Evolutionary conservation across 768 basidiomycete species (phyloP), one percentile per base, ranked within the genome.

Genomic region (Tubosaeta sp.): DNA sequence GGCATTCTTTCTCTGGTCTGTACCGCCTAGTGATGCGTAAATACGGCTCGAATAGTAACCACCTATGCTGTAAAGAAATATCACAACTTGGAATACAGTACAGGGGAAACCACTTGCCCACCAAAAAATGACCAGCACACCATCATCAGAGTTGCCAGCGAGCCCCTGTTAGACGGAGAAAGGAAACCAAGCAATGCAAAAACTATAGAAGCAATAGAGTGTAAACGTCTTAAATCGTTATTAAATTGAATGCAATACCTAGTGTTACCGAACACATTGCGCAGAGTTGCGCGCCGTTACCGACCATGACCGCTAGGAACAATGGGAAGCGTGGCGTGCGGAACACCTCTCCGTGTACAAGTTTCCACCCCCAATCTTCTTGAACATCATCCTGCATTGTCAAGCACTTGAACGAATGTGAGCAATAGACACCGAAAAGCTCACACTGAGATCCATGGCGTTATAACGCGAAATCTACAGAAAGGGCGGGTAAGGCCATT

Each of bases 331-430:
- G 72, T 1, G 95, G 95, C 1, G 85, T 75, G 19, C 95, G 82
- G 77, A 97, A 98, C 16, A 98, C 91, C 70, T 98, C 95, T 19
- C 93, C 94, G 59, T 97, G 93, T 22, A 98, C 85, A 16, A 98
- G 81, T 65, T 98, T 98, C 95, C 95, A 98, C 2, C 95, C 95
- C 81, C 87, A 95, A 60, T 98, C 95, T 72, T 98, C 95, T 69
- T 95, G 92, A 3, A 97, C 89, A 62, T 95, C 93, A 64, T 95
- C 93, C 89, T 92, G 57, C 26, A 32, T 51, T 31, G 31, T 25
- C 2, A 33, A 12, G 52, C 17, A 43, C 53, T 32, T 22, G 39
- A 45, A 51, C 17, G 46, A 37, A 22, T 27, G 49, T 29, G 27
- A 17, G 12, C 26, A 25, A 56, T 34, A 27, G 12, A 38, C 1